phyloP scores from a whole-genome alignment of 768 basidiomycete genomes.

The Amanita jacksonii region DNA sequence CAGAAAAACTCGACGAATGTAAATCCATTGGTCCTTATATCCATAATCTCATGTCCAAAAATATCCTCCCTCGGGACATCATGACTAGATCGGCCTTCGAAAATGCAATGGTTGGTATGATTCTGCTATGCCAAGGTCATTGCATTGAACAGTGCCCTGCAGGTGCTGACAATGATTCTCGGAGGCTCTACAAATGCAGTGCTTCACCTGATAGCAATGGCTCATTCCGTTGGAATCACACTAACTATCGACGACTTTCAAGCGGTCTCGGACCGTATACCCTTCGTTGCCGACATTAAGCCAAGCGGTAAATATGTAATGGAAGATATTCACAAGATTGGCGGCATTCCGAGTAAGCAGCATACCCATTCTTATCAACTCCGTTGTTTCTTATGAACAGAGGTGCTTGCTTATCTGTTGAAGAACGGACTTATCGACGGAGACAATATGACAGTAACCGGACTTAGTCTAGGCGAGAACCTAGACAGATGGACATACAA shows the following conservation, averaged over 20 bases:
- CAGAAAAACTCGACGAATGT: slow-evolving; percentile 83
- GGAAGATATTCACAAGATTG: slow-evolving; percentile 94
- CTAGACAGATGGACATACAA: slow-evolving; percentile 81
- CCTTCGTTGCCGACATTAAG: slow-evolving; percentile 94
- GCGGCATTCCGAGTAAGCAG: slow-evolving; percentile 86
- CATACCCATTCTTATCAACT: slow-evolving; percentile 3
- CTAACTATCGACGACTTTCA: slow-evolving; percentile 92
- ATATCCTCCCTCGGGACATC: slow-evolving; percentile 89
- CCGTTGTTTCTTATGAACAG: slow-evolving; percentile 26
- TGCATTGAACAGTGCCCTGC: slow-evolving; percentile 3
- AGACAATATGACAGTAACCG: slow-evolving; percentile 85
- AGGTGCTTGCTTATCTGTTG: slow-evolving; percentile 76
- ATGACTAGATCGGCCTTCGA: slow-evolving; percentile 97
- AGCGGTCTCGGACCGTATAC: slow-evolving; percentile 80
- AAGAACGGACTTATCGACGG: slow-evolving; percentile 88
- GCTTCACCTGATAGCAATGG: slow-evolving; percentile 92
- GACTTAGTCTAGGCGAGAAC: slow-evolving; percentile 85
- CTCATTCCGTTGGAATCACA: slow-evolving; percentile 88
- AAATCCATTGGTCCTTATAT: slow-evolving; percentile 73
- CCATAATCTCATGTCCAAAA: slow-evolving; percentile 80
- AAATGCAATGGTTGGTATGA: slow-evolving; percentile 79
- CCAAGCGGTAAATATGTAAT: slow-evolving; percentile 98
- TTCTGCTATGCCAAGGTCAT: not conserved
- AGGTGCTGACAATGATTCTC: slow-evolving; percentile 94
- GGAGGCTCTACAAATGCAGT: slow-evolving; percentile 99